Percentiles rank a stretch among this genome's conserved stretches.
These are phyloP conservation scores for Glebionis coronaria DNA, from an alignment of 129 eudicot species.

Conservation along the genomic window DNA sequence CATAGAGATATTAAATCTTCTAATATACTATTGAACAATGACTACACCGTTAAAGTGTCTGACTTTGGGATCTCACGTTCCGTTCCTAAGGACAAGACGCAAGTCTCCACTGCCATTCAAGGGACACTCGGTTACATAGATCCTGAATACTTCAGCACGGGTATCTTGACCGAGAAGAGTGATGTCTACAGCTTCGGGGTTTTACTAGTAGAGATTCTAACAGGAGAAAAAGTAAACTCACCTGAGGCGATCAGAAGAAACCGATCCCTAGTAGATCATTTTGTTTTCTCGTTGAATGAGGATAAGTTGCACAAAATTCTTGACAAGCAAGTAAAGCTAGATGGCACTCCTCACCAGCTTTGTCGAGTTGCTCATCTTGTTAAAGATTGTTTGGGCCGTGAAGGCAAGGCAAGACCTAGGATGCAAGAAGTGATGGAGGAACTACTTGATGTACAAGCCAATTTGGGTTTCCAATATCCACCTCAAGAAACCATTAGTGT, in stretches of 20 bases:
- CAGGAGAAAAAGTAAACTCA: conserved; percentile 4
- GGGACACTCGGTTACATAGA: background rate
- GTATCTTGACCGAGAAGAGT: background rate
- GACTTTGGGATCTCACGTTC: background rate
- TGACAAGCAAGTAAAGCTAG: conserved; percentile 7
- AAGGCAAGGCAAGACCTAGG: conserved; percentile 5
- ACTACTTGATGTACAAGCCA: conserved; percentile 5
- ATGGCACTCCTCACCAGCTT: conserved; percentile 12
- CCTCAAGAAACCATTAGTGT: background rate
- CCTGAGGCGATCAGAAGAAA: background rate
- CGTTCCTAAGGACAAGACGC: background rate
- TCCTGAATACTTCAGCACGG: background rate
- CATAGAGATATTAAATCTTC: background rate
- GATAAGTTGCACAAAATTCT: conserved; percentile 4
- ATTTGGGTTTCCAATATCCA: background rate
- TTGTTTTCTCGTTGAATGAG: conserved; percentile 16
- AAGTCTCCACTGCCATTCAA: background rate
- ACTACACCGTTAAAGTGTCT: background rate
- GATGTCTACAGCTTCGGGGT: conserved; percentile 3
- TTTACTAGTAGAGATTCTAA: conserved; percentile 15
- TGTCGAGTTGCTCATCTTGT: conserved; percentile 18
- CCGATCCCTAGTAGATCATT: conserved; percentile 7
- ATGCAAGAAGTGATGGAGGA: conserved; percentile 15
- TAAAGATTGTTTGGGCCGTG: background rate
- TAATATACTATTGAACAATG: background rate